Conservation (phyloP, 2,329 filamentous ascomycete genomes). For the Cordyceps fumosorosea region DNA sequence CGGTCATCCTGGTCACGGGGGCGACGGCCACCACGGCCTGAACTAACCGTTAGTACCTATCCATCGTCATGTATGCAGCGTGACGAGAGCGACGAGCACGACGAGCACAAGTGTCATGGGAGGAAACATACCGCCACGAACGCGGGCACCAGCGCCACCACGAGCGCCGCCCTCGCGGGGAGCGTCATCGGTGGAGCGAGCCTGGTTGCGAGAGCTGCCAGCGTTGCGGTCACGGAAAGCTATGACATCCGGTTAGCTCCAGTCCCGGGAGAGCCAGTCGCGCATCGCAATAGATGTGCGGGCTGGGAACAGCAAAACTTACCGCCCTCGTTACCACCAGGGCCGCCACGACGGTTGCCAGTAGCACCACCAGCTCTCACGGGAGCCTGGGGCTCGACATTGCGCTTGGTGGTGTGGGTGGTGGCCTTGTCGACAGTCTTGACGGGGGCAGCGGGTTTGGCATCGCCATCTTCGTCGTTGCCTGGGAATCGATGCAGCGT, state of each 20-base stretch:
- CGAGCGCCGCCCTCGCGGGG: conserved; percentile 44
- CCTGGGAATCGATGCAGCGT: conserved; percentile 32
- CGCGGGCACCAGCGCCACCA: conserved; percentile 58
- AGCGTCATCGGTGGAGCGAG: conserved; percentile 66
- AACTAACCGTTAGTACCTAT: conserved; percentile 4
- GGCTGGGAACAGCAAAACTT: conserved; percentile 30
- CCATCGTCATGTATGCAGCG: neutral
- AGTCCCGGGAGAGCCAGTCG: neutral
- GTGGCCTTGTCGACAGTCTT: conserved; percentile 84
- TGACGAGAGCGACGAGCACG: neutral
- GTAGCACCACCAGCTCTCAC: conserved; percentile 35
- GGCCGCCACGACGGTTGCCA: conserved; percentile 48
- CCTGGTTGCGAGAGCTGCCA: conserved; percentile 76
- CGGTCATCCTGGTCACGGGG: conserved; percentile 51
- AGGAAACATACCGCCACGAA: conserved; percentile 45
- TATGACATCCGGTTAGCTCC: conserved; percentile 30
- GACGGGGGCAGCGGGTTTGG: conserved; percentile 73
- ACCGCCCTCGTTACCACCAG: conserved; percentile 82
- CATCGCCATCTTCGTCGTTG: conserved; percentile 54
- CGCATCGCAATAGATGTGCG: conserved; percentile 1
- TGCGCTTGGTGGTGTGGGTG: conserved; percentile 74
- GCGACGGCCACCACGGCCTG: conserved; percentile 48
- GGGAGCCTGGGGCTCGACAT: conserved; percentile 69
- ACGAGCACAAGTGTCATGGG: neutral
- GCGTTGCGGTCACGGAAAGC: conserved; percentile 86